Base-by-base conservation (phyloP, 495 filamentous ascomycete species). In the Daldinia concentrica region DNA sequence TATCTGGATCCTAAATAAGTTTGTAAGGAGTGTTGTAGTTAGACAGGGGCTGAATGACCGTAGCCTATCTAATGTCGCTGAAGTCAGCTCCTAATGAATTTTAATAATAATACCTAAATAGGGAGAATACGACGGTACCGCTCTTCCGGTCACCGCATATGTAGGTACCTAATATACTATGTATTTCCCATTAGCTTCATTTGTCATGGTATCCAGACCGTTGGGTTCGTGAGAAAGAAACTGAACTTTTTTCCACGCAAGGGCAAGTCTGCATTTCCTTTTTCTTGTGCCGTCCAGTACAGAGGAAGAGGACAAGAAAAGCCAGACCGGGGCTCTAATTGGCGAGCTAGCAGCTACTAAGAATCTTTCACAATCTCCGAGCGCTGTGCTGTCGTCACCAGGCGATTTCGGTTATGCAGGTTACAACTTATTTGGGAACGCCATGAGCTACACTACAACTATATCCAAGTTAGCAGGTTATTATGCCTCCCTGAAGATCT, bases 391-490 rank as follows among this genome's bases (percentile, higher is more conserved):
- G 45, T 67, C 45, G 55, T 56, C 58, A 39, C 61, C 52, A 24
- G 56, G 29, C 63, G 69, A 62, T 60, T 64, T 72, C 69, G 63
- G 52, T 58, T 72, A 72, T 72, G 69, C 63, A 67, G 58, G 58
- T 54, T 32, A 54, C 64, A 52, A 60, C 59, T 59, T 26, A 30
- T 66, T 64, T 62, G 50, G 63, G 50, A 64, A 59, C 61, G 51
- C 62, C 15, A 58, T 32, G 43, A 39, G 27, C 34, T 36, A 36
- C 32, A 34, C 24, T 54, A 27, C 6, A 22, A 26, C 27, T 22
- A 51, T 22, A 39, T 58, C 66, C 52, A 58, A 50, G 37, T 15
- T 15, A 36, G 14, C 26, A 43, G n/a, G 37, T 54, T 15, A 19
- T 37, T 48, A 48, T 51, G 5, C 30, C 56, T 55, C 41, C 50